Evolutionary conservation across 768 basidiomycete species (phyloP), one percentile per base, ranked within the genome.

Genomic region (Polyporus arcularius): DNA sequence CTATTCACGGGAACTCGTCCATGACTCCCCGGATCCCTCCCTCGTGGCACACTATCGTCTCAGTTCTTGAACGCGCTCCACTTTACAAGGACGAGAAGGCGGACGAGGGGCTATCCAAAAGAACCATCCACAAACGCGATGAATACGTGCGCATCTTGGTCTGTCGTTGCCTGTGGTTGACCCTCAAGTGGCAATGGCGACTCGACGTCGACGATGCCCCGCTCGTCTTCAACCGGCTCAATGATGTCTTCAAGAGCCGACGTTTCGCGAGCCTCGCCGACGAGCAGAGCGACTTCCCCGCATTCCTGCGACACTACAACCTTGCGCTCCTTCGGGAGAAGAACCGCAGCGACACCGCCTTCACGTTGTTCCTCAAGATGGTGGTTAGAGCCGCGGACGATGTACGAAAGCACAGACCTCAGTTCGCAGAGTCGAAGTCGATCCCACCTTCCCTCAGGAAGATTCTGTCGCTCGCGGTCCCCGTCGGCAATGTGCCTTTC

Each of bases 291-390:
- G 88, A 89, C 61, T 92, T 88, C 67, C 91, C 94, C 18, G 73
- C 75, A 18, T 97, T 94, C 73, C 78, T 92, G 65, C 76, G 81
- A 48, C 65, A 82, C 5, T 76, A 78, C 47, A 79, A 91, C 65
- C 76, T 85, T 68, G 72, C 74, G 3, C 73, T 86, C 11, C 79
- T 92, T 5, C 76, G 76, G 16, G 72, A 77, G 18, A 77, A 79
- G 52, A 80, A 85, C 30, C 72, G 74, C 16, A 71, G 72, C 16
- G 95, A 96, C 66, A 85, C 89, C 1, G 84, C 90, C 1, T 95
- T 89, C 68, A 80, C 84, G n/a, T 70, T 91, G 6, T 91, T 94
- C 69, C 78, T 96, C 47, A 93, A 94, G 71, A 79, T 97, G 56
- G 78, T 95, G 38, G 83, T 88, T n/a, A 83, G 84, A 47, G 87